These are phyloP conservation scores for Coemansia biformis DNA, from an alignment of 192 early-diverging fungal species.

Conservation along the genomic window DNA sequence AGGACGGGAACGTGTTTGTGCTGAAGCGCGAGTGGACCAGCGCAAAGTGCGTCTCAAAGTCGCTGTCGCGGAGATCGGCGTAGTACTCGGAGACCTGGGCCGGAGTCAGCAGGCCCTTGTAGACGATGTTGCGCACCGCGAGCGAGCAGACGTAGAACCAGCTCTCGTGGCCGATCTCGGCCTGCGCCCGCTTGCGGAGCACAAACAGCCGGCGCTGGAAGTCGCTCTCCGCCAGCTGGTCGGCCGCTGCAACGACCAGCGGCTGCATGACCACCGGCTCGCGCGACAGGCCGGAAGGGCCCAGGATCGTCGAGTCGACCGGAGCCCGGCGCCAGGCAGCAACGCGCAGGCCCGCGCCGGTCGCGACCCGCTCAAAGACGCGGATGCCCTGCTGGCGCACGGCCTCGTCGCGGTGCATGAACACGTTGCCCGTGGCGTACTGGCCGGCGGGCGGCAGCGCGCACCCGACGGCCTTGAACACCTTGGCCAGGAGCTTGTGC, in stretches of 20 bases:
- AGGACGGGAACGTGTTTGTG: constrained; percentile 98
- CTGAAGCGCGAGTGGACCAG: constrained; percentile 98
- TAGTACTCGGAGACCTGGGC: constrained; percentile 93
- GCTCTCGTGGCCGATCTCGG: constrained; percentile 75
- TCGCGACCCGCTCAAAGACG: constrained; percentile 76
- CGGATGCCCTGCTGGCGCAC: constrained; percentile 65
- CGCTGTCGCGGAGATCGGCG: constrained; percentile 76
- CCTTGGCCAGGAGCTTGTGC: constrained; percentile 74
- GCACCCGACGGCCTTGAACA: constrained; percentile 58
- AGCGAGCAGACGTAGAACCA: constrained; percentile 98
- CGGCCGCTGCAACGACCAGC: constrained; percentile 63
- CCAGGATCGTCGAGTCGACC: constrained; percentile 77
- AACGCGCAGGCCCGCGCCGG: constrained; percentile 64
- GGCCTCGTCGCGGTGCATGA: constrained; percentile 66
- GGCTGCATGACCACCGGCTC: constrained; percentile 94
- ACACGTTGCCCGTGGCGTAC: constrained; percentile 98
- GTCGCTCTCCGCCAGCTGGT: constrained; percentile 29
- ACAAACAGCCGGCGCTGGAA: constrained; percentile 87
- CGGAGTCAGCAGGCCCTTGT: constrained; percentile 95
- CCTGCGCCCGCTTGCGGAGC: constrained; percentile 84
- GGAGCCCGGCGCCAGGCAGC: constrained; percentile 91
- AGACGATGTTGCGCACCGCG: constrained; percentile 87
- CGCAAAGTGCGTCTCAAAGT: constrained; percentile 86
- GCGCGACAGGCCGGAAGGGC: constrained; percentile 78
- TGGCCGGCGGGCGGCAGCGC: constrained; percentile 67